Conservation (phyloP, 768 basidiomycete species). For the Termitomyces sp. region DNA sequence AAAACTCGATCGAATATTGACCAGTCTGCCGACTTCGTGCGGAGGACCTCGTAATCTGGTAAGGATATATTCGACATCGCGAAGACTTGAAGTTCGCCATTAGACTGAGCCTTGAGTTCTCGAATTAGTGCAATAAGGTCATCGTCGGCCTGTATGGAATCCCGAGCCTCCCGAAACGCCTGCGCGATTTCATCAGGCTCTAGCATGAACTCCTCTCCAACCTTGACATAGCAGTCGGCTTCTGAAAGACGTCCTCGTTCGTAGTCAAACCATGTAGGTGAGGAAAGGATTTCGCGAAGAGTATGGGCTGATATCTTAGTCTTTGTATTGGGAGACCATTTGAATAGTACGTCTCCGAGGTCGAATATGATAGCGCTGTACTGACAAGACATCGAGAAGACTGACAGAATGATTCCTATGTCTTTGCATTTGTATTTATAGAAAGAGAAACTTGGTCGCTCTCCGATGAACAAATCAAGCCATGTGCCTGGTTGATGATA, state of each 20-base stretch:
- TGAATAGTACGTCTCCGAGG: constrained; percentile 51
- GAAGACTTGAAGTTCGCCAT: constrained; percentile 32
- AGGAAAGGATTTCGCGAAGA: constrained; percentile 36
- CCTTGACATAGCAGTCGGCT: constrained; percentile 34
- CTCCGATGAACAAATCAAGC: constrained; percentile 1
- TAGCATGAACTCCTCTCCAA: constrained; percentile 34
- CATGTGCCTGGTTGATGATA: constrained; percentile 14
- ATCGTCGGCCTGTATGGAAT: constrained; percentile 38
- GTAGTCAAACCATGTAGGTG: constrained; percentile 48
- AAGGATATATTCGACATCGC: constrained; percentile 58
- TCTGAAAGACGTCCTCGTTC: constrained; percentile 42
- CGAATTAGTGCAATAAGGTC: constrained; percentile 40
- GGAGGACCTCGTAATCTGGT: constrained; percentile 43
- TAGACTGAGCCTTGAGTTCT: constrained; percentile 34
- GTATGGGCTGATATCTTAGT: constrained; percentile 35
- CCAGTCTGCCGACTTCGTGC: constrained; percentile 42
- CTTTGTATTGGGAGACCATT: constrained; percentile 42
- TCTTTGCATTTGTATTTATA: constrained; percentile 9
- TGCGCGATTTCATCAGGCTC: constrained; percentile 31
- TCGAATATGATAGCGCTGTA: constrained; percentile 43
- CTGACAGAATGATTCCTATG: neutral
- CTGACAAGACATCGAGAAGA: constrained; percentile 5
- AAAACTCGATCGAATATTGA: constrained; percentile 43
- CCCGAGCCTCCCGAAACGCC: constrained; percentile 42
- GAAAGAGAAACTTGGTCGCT: neutral